These are phyloP conservation scores for Syzygium jambos DNA, from an alignment of 345 rosid genomes.

Conservation along the genomic window DNA sequence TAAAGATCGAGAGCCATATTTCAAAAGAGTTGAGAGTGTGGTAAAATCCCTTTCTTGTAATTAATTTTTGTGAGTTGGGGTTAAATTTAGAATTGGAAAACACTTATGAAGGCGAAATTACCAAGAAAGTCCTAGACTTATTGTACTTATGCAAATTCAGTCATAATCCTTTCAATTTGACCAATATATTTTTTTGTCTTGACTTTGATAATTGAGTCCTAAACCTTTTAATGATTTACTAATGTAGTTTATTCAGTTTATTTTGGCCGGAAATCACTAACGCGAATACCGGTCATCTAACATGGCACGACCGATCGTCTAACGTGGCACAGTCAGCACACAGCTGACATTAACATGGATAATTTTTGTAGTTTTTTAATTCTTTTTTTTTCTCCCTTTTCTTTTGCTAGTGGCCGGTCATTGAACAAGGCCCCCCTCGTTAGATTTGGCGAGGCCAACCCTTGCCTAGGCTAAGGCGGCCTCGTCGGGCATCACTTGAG, in stretches of 20 bases:
- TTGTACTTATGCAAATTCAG: background rate
- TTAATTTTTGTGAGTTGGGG: background rate
- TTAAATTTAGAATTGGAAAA: background rate
- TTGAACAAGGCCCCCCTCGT: background rate
- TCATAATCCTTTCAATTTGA: too few relatives aligned
- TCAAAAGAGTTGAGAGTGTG: too few relatives aligned
- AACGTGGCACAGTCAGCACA: fast-evolving
- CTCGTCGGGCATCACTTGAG: fast-evolving
- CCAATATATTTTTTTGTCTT: too few relatives aligned
- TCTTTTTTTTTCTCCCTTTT: background rate
- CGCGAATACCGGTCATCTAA: background rate
- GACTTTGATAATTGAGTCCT: too few relatives aligned
- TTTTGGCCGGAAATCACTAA: background rate
- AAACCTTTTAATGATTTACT: too few relatives aligned
- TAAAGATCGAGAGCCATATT: too few relatives aligned
- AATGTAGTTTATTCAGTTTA: fast-evolving
- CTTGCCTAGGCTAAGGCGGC: background rate
- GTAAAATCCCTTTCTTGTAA: background rate
- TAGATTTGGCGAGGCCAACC: background rate
- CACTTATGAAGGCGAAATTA: background rate
- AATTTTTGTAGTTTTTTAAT: too few relatives aligned
- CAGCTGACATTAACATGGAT: background rate
- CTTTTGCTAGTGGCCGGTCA: too few relatives aligned
- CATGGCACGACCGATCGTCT: fast-evolving
- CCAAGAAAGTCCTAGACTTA: background rate